Evolutionary conservation across 208 protist genomes (phyloP), one percentile per base, ranked within the genome.

Genomic region (Leishmania mexicana): DNA sequence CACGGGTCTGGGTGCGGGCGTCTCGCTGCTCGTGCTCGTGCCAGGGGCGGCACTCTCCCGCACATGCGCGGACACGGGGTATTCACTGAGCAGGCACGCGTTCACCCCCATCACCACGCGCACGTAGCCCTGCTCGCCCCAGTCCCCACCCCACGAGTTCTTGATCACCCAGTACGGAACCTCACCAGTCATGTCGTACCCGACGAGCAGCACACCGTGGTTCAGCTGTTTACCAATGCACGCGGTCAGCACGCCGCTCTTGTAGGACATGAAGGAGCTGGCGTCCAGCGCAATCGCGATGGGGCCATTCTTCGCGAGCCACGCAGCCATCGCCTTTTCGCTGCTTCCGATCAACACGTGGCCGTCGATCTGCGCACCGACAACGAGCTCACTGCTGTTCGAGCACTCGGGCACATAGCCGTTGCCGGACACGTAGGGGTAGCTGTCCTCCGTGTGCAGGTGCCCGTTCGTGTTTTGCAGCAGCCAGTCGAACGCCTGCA

Each of bases 271-370:
- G 74, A 93, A 94, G 70, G 76, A 78, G 72, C 70, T 87, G 40
- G 95, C 95, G 81, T 98, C 95, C 21, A 99, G 94, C 21, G 93
- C 97, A 47, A 98, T 81, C 1, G 94, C 87, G 51, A 98, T 72
- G 65, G 96, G 95, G 42, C 96, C 96, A 71, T 92, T 75, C 38
- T 79, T 64, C 21, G 89, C 90, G n/a, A 96, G 85, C 71, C 84
- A 94, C 31, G 86, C 87, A 74, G 84, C 87, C 65, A 98, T 92
- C 35, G 80, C 88, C 28, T 83, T 49, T 81, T 98, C 95, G 84
- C 92, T 85, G 58, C 83, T 75, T 28, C 88, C 85, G 6, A 98
- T 51, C 45, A 88, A 86, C 31, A 91, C 78, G 81, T 96, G 85
- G 58, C 76, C 83, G 19, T 81, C 84, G 68, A 98, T 92, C 31